phyloP scores from a whole-genome alignment of 495 filamentous ascomycete genomes.

The Polyplosphaeria fusca region DNA sequence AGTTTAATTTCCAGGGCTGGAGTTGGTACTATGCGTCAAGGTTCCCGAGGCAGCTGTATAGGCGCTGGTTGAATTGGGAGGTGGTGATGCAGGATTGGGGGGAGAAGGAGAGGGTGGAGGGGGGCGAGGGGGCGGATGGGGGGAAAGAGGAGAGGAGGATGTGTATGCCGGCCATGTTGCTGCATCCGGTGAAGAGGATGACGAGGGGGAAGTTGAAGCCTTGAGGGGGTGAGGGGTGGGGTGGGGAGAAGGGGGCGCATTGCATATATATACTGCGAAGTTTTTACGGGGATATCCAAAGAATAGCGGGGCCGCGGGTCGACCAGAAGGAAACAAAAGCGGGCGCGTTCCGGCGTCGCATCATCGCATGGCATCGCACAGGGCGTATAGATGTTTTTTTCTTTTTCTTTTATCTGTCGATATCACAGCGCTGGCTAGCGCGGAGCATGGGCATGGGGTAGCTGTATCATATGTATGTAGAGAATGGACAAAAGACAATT shows the following conservation, averaged over 20 bases:
- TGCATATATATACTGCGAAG: background rate
- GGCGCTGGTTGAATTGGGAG: conserved; percentile 58
- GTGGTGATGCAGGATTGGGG: conserved; percentile 24
- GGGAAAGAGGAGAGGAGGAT: conserved; percentile 65
- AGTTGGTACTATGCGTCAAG: conserved; percentile 58
- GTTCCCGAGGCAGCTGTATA: conserved; percentile 56
- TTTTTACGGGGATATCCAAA: background rate
- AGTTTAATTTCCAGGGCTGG: conserved; percentile 54
- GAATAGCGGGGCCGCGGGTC: background rate
- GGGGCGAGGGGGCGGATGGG: conserved; percentile 26
- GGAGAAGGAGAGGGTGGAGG: conserved; percentile 17
- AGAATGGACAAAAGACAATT: too few species aligned
- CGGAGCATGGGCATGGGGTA: too few species aligned
- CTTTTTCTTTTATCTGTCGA: background rate
- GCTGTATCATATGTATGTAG: too few species aligned
- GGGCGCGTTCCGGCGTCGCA: background rate
- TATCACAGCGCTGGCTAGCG: too few species aligned
- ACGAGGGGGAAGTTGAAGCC: conserved; percentile 10
- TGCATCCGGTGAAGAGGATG: conserved; percentile 44
- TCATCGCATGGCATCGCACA: background rate
- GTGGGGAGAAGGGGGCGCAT: background rate
- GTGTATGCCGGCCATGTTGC: conserved; percentile 82
- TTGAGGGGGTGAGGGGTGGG: background rate
- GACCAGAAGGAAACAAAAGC: background rate
- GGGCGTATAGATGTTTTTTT: background rate